These are phyloP conservation scores for Babesia bovis DNA, from an alignment of 169 alveolate genomes.

Conservation along the genomic window DNA sequence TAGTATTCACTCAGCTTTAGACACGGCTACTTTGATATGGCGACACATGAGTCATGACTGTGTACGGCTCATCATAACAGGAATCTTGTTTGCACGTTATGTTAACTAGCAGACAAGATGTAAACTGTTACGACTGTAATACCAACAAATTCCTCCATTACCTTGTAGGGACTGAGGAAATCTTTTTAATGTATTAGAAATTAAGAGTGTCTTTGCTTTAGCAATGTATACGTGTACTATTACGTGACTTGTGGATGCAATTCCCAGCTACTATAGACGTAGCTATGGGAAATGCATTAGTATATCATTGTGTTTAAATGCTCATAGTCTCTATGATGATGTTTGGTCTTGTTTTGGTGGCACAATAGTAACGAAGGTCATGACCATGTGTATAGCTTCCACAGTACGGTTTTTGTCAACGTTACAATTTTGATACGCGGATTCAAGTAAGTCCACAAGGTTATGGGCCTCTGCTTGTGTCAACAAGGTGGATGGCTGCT, in stretches of 20 bases:
- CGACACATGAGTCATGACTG: neutral
- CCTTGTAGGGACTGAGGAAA: neutral
- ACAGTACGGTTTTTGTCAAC: conserved; percentile 47
- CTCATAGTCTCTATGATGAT: too few species aligned
- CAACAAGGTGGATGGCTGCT: conserved; percentile 45
- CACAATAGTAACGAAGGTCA: conserved; percentile 55
- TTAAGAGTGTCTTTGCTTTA: too few species aligned
- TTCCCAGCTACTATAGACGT: too few species aligned
- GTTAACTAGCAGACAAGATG: too few species aligned
- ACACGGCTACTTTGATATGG: neutral
- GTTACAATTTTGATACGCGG: conserved; percentile 63
- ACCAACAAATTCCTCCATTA: neutral
- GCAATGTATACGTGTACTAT: too few species aligned
- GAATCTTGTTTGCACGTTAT: too few species aligned
- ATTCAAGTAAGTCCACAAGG: conserved; percentile 60
- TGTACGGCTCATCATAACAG: neutral
- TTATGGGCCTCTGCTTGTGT: conserved; percentile 53
- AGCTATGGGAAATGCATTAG: too few species aligned
- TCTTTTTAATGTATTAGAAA: neutral
- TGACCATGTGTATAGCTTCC: conserved; percentile 61
- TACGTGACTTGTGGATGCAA: too few species aligned
- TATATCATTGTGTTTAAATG: too few species aligned
- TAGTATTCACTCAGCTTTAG: neutral
- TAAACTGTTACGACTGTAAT: too few species aligned
- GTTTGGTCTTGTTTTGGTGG: conserved; percentile 54